These are phyloP conservation scores for Cystobasidium onofrii DNA, from an alignment of 768 basidiomycete species.

Conservation along the genomic window DNA sequence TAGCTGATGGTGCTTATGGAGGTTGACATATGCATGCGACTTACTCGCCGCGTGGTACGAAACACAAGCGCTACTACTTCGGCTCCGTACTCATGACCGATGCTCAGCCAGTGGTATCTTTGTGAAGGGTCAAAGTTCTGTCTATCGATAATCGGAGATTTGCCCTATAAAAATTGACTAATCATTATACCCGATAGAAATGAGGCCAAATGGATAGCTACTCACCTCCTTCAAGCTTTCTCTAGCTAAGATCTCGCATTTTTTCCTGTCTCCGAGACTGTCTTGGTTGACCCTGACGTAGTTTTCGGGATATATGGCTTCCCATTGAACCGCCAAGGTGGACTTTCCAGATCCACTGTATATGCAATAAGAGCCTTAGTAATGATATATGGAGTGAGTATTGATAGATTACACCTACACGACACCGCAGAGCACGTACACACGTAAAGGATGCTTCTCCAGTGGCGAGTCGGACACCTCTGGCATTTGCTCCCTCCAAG, in stretches of 20 bases:
- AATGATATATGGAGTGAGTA: too few species aligned
- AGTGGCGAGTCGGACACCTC: neutral
- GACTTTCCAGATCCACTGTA: slow-evolving; percentile 30
- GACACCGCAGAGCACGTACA: slow-evolving; percentile 26
- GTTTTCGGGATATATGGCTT: slow-evolving; percentile 20
- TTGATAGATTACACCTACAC: neutral
- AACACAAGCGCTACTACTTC: slow-evolving; percentile 32
- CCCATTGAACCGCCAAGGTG: slow-evolving; percentile 27
- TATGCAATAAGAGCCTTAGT: neutral
- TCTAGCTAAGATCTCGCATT: slow-evolving; percentile 20
- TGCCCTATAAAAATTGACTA: slow-evolving; percentile 5
- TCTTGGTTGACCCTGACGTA: slow-evolving; percentile 26
- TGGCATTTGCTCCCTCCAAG: neutral
- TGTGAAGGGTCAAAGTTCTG: slow-evolving; percentile 33
- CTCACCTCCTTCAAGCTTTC: slow-evolving; percentile 11
- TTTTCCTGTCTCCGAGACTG: slow-evolving; percentile 19
- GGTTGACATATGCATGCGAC: neutral
- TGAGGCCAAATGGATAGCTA: neutral
- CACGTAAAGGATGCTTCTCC: neutral
- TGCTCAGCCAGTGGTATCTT: slow-evolving; percentile 13
- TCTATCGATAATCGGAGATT: slow-evolving; percentile 28
- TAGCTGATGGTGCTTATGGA: neutral
- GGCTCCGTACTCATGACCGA: slow-evolving; percentile 1
- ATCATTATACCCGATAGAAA: neutral
- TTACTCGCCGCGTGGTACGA: neutral